A percentile compares a stretch with the other conserved stretches of the same genome.
Evolutionary conservation across 805 yeast species (phyloP).

Genomic region (Isabelozyma pseudorhagii): DNA sequence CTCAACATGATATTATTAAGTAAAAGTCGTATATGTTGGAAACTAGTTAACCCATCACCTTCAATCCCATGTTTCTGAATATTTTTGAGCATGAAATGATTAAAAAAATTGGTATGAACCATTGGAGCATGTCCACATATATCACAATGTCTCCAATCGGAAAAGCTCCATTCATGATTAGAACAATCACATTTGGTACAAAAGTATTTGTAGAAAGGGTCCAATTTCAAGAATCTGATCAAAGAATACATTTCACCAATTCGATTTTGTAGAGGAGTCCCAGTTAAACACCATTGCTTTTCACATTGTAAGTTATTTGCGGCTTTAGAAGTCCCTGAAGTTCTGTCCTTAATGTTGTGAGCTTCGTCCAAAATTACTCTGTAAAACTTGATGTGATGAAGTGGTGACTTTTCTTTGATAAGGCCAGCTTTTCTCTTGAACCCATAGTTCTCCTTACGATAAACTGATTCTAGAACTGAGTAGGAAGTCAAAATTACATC

Average conservation of each 20-base stretch:
- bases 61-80: conserved; percentile 82
- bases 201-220: conserved; percentile 85
- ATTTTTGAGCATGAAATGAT: conserved; percentile 92
- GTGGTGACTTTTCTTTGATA: conserved; percentile 69
- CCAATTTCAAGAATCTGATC: conserved; percentile 76
- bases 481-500: conserved; percentile 91
- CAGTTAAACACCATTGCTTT: conserved; percentile 88
- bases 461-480: conserved; percentile 86
- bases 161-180: conserved; percentile 79
- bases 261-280: conserved; percentile 94
- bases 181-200: conserved; percentile 92
- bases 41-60: conserved; percentile 78
- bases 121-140: conserved; percentile 87
- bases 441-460: conserved; percentile 78
- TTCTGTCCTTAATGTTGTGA: conserved; percentile 93
- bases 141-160: conserved; percentile 81
- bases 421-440: conserved; percentile 68
- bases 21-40: conserved; percentile 70
- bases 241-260: conserved; percentile 95
- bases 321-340: conserved; percentile 89
- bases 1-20: conserved; percentile 84
- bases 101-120: conserved; percentile 94
- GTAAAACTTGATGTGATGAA: conserved; percentile 75
- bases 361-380: conserved; percentile 95
- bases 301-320: conserved; percentile 70